Evolutionary conservation across 805 yeast genomes (phyloP).

Genomic region (Yarrowia phangngaensis): DNA sequence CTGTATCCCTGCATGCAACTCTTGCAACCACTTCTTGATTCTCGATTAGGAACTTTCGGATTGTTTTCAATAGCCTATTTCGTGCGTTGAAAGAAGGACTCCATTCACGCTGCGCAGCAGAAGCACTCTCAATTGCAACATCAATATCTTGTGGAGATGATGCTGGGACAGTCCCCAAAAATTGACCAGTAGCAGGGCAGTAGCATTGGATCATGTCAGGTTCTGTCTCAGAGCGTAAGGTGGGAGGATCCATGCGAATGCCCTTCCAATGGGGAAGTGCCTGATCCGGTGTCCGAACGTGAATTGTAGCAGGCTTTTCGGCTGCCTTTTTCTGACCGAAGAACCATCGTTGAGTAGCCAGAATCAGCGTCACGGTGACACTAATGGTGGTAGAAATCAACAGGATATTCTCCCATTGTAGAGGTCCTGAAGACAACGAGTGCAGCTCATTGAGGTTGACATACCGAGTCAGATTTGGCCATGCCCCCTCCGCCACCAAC

Average conservation of each 20-base stretch:
- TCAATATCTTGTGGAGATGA: constrained; percentile 71
- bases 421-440: constrained; percentile 18
- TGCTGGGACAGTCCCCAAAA: constrained; percentile 65
- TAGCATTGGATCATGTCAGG: constrained; percentile 72
- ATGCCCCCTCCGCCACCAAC: constrained; percentile 22
- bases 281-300: constrained; percentile 61
- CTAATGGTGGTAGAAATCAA: constrained; percentile 24
- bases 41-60: constrained; percentile 65
- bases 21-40: constrained; percentile 86
- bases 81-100: constrained; percentile 58
- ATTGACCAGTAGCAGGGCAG: constrained; percentile 96
- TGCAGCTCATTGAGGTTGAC: constrained; percentile 18
- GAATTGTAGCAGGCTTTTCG: constrained; percentile 28
- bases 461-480: constrained; percentile 17
- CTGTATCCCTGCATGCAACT: constrained; percentile 94
- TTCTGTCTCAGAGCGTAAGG: constrained; percentile 55
- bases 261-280: constrained; percentile 93
- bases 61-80: constrained; percentile 63
- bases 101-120: constrained; percentile 54
- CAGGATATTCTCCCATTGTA: constrained; percentile 24
- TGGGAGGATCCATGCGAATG: constrained; percentile 62
- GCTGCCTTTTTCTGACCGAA: constrained; percentile 23
- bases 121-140: constrained; percentile 50
- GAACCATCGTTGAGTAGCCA: constrained; percentile 22
- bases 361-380: constrained; percentile 22